Percentiles rank a stretch among this genome's conserved stretches.
Conservation (phyloP, 202 grass and related monocot species). For the Brachypodium distachyon region DNA sequence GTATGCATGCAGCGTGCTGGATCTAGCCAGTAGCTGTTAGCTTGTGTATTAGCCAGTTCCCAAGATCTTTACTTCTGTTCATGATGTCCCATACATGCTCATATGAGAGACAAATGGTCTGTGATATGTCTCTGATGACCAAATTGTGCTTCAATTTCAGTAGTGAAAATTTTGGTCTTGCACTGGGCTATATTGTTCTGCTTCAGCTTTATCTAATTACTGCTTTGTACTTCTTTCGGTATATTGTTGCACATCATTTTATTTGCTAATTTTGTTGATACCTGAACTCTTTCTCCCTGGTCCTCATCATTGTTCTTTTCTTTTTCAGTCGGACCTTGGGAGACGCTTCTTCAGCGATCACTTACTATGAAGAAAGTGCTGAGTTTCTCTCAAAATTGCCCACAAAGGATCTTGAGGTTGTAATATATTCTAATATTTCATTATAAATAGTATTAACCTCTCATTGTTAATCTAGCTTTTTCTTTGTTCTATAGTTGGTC, state of each 20-base stretch:
- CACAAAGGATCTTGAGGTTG: conserved; percentile 79
- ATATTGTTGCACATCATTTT: background rate
- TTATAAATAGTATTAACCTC: background rate
- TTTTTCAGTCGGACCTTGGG: conserved; percentile 68
- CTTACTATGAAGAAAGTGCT: conserved; percentile 84
- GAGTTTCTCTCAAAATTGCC: conserved; percentile 68
- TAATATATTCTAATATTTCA: background rate
- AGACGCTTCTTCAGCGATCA: conserved; percentile 64
- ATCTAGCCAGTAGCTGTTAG: background rate
- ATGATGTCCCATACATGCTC: background rate
- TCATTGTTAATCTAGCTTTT: conserved; percentile 16
- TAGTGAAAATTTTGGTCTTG: background rate
- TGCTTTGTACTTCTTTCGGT: background rate
- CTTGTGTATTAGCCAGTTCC: background rate
- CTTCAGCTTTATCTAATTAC: background rate
- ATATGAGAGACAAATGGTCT: background rate
- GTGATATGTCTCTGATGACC: background rate
- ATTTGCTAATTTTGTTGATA: background rate
- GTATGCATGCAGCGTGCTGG: background rate
- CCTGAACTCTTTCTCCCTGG: background rate
- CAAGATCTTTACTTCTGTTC: background rate
- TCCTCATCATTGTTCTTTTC: conserved; percentile 11
- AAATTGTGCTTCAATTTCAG: background rate
- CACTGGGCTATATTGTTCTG: background rate
- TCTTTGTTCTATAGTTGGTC: conserved; percentile 56